Evolutionary conservation across 1,139 yeast genomes (phyloP), one percentile per base, ranked within the genome.

Genomic region (Magnusiomyces suaveolens): DNA sequence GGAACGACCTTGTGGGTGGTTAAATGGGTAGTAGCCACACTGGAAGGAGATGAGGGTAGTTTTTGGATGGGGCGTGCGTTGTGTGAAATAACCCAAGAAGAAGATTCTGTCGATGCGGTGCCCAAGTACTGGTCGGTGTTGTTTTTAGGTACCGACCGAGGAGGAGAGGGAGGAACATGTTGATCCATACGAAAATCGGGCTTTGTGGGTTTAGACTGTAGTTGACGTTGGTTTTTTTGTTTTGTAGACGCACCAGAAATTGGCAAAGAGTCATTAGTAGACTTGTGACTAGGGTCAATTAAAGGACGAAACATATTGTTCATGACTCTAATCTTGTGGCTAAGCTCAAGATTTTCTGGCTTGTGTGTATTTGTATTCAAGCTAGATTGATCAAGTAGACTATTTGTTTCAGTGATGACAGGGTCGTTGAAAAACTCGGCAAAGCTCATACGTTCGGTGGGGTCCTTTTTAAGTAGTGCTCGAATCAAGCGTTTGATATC

Each of bases 401-500:
- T 73, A 64, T 76, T 76, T 3, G 50, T 12, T 23, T 69, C 68
- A 0, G 69, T 65, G 20, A 83, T 75, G 54, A 83, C 70, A 1
- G 83, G 78, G 63, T 65, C 67, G 56, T 74, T 78, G 68, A 92
- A 92, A 67, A 92, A 88, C 67, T 90, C 97, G 58, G 78, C 80
- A 69, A 88, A 92, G 1, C 94, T 84, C 71, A 90, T 82, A 64
- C 98, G 78, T 66, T 87, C 94, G 0, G 86, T 79, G 6, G 98
- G 96, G 60, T 85, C 84, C 63, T 87, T 84, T 64, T 84, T 87
- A 62, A 92, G 75, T 59, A 92, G 74, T 0, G 87, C 80, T 58
- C 88, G 77, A 33, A 92, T 87, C 59, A 92, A 75, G 52, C 77
- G 73, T 62, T 84, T 81, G 59, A 90, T 74, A 48, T 81, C 81